Evolutionary conservation across 331 rosid genomes (phyloP).

Genomic region (Quercus phellos): DNA sequence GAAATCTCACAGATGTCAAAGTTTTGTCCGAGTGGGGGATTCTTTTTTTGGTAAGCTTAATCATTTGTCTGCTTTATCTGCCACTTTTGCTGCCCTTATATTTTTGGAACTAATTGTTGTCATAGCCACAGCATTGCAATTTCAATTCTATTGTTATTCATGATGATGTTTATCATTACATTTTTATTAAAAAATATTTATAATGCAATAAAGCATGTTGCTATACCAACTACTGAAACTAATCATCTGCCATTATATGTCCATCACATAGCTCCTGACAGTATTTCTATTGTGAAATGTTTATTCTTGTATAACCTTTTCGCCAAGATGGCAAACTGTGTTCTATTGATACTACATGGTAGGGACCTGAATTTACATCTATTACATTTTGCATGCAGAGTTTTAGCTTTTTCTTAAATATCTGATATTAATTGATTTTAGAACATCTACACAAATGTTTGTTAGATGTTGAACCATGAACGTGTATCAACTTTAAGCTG

Average conservation of each 20-base stretch:
- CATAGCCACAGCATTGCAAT: conserved; percentile 11
- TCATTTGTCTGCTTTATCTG: conserved; percentile 7
- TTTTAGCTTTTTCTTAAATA: not conserved
- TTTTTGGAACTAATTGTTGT: conserved; percentile 3
- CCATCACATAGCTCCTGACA: not conserved
- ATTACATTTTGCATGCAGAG: not conserved
- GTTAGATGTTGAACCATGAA: not conserved
- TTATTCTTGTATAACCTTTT: not conserved
- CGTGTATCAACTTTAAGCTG: not conserved
- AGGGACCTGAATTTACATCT: not conserved
- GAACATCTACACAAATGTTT: not conserved
- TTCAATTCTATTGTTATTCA: not conserved
- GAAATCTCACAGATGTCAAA: conserved; percentile 87
- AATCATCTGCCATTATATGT: not conserved
- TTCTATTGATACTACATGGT: not conserved
- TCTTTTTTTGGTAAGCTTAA: conserved; percentile 90
- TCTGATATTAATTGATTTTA: not conserved
- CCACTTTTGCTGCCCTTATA: not conserved
- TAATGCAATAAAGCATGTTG: not conserved
- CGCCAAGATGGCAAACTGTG: not conserved
- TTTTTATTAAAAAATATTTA: not conserved
- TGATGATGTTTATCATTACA: not conserved
- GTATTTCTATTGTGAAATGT: not conserved
- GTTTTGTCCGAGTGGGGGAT: conserved; percentile 96
- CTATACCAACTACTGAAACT: not conserved